Evolutionary conservation across 139 green algal species (phyloP), one percentile per base, ranked within the genome.

Genomic region (Yamagishiella unicocca): DNA sequence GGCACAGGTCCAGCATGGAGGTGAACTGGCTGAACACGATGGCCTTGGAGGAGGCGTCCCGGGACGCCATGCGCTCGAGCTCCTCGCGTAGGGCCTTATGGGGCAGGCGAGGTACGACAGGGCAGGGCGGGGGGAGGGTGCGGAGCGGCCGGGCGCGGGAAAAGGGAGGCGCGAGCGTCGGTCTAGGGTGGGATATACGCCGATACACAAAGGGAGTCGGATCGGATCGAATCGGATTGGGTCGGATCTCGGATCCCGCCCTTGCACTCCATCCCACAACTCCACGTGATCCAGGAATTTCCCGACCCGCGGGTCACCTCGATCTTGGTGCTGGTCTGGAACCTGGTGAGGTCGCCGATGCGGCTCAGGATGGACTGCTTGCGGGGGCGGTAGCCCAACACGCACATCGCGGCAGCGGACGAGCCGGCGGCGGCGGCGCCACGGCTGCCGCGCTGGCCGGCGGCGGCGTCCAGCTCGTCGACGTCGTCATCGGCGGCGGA

Each of bases 21-120:
- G 97, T 99, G 94, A 99, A 99, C 94, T 99, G 97, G 43, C 54
- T 92, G 93, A 99, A 99, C 46, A 99, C 95, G 45, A 99, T 96
- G 62, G 92, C 94, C 92, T 99, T 98, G 89, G 94, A 92, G 40
- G 82, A 75, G 12, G 95, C 93, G 92, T 98, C 96, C 0, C 84
- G 54, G 35, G 81, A 53, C 38, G 91, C 35, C 96, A 98, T 98
- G 46, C 74, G 90, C 40, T 92, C 38, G 66, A 98, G 76, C 92
- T 98, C 96, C 90, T 98, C 95, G 58, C 94, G 88, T 81, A 98
- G 89, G 29, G 96, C 96, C 89, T 93, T 74, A 21, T 75, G 19
- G 58, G 58, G 22, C 31, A 10, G 22, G 61, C 29, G 5, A 29
- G 67, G 67, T 86, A 78, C 1, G 46, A 43, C 25, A 40, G 45